Conservation (phyloP, 495 filamentous ascomycete species). For the Penicillium canariense region DNA sequence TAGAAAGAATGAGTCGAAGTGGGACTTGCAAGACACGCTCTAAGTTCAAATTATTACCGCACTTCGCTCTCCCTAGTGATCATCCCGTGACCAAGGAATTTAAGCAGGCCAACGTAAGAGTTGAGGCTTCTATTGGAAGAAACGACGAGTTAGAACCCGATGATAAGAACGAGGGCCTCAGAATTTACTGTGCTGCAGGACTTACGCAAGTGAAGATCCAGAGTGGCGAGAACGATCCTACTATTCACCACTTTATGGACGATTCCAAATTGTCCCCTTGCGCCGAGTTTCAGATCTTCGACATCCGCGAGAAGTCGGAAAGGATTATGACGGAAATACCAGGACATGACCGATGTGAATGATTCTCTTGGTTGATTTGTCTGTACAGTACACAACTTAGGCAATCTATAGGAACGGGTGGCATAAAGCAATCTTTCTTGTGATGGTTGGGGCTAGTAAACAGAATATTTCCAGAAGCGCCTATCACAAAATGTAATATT, state of each 20-base stretch:
- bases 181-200: slow-evolving; percentile 14
- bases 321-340: too few relatives aligned
- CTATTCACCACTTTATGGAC: background rate
- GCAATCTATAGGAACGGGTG: too few relatives aligned
- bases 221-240: background rate
- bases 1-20: slow-evolving; percentile 27
- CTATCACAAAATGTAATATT: too few relatives aligned
- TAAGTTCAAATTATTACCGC: slow-evolving; percentile 29
- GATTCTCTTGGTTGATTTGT: too few relatives aligned
- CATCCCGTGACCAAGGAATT: slow-evolving; percentile 1
- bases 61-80: slow-evolving; percentile 37
- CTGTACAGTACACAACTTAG: too few relatives aligned
- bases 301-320: slow-evolving; percentile 4
- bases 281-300: background rate
- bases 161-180: slow-evolving; percentile 3
- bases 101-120: background rate
- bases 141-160: background rate
- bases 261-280: background rate
- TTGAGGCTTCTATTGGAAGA: background rate
- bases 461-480: too few relatives aligned
- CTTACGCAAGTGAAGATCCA: slow-evolving; percentile 7
- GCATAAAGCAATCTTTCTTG: too few relatives aligned
- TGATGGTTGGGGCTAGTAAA: too few relatives aligned
- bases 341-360: too few relatives aligned
- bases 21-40: slow-evolving; percentile 38